Conservation (phyloP, 345 rosid species). For the Barbarea vulgaris region DNA sequence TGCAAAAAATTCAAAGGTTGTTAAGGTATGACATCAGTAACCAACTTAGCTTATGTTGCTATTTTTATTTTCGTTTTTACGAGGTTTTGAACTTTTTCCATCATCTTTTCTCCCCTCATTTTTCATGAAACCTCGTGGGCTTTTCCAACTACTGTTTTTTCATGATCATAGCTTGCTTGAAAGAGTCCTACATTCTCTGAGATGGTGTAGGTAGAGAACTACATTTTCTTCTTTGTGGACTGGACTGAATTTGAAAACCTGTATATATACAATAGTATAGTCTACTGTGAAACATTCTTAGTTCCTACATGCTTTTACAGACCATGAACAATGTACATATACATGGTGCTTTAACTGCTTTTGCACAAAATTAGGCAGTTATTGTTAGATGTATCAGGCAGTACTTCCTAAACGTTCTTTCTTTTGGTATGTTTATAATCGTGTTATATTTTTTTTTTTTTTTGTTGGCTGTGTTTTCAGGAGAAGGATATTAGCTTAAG, state of each 20-base stretch:
- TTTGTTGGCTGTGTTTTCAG: slow-evolving; percentile 48
- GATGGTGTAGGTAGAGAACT: background rate
- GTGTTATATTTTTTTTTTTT: background rate
- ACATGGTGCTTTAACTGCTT: background rate
- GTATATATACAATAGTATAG: slow-evolving; percentile 4
- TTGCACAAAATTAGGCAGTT: background rate
- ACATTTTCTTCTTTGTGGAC: background rate
- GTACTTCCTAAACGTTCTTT: background rate
- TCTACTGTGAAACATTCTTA: background rate
- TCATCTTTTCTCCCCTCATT: background rate
- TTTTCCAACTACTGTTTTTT: slow-evolving; percentile 7
- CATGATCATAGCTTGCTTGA: background rate
- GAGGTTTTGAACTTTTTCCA: background rate
- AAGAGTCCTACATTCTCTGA: slow-evolving; percentile 12
- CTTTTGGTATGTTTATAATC: background rate
- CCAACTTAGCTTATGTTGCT: slow-evolving; percentile 14
- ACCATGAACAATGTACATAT: background rate
- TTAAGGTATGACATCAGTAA: slow-evolving; percentile 62
- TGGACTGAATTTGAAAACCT: background rate
- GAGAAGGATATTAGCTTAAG: slow-evolving; percentile 89
- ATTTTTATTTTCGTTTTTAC: background rate
- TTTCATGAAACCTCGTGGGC: background rate
- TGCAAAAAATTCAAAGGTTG: slow-evolving; percentile 78
- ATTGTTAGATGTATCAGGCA: background rate
- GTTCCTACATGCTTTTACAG: background rate